Base-by-base conservation (phyloP, 108 stramenopile species). In the Pseudonitzschia pungens region DNA sequence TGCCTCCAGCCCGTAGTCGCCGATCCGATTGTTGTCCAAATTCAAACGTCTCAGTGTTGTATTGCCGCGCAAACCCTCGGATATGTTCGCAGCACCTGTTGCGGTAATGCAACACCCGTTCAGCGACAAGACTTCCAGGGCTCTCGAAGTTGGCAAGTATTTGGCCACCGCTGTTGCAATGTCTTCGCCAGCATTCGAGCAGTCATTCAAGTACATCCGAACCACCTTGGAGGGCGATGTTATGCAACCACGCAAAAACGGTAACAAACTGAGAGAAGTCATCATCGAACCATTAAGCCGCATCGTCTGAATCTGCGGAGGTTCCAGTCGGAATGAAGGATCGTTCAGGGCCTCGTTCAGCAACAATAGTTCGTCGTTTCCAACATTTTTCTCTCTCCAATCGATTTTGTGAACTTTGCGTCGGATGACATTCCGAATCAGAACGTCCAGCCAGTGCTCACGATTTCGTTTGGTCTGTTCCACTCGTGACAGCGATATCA, bases 11-110 rank as follows among this genome's bases (percentile, higher is more conserved):
- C 87, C 87, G 21, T 21, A 50, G 62, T 86, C 83, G 12, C 83
- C 79, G 53, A 90, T 81, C 22, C 48, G 21, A 53, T 90, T 90
- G 51, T 73, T 53, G 58, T 82, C 76, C 72, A 90, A 65, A 63
- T 88, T 84, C 42, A 89, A 53, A 54, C 84, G 76, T 63, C 65
- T 43, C n/a, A 89, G 51, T 4, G 82, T 78, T 15, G 33, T 53
- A 50, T 86, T 86, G 9, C 32, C 0, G 20, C 22, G 36, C 15
- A 89, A 48, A 26, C 81, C 76, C 5, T 62, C 21, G 21, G 84
- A 80, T 31, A 88, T 26, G 14, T 56, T 63, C 6, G 48, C 24
- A 14, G 81, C 83, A 28, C 83, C 83, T 8, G 15, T 56, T 15
- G 60, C 0, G n/a, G 42, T 51, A 0, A 79, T 54, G 0, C 40